These are phyloP conservation scores for Pyrenula massariospora DNA, from an alignment of 495 filamentous ascomycete genomes.

Conservation along the genomic window DNA sequence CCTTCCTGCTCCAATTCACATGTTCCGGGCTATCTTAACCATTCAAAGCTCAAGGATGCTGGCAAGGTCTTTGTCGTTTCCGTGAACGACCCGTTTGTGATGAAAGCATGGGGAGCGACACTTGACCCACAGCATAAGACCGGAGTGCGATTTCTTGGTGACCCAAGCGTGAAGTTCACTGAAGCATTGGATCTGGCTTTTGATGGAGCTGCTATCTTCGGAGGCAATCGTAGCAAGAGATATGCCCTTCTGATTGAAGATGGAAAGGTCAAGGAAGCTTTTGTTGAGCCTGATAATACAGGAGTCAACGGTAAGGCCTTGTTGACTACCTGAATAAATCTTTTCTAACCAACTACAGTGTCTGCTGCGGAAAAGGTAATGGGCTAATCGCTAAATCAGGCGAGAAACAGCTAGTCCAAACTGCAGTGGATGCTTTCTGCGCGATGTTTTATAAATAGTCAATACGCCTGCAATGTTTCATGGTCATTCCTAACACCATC, in stretches of 20 bases:
- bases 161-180: constrained; percentile 75
- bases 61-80: constrained; percentile 77
- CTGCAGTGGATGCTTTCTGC: no score
- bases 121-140: constrained; percentile 61
- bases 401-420: no score
- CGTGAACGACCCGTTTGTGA: constrained; percentile 96
- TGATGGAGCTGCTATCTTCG: constrained; percentile 75
- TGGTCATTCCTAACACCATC: no score
- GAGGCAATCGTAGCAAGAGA: constrained; percentile 73
- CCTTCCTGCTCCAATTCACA: constrained; percentile 71
- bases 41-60: constrained; percentile 58
- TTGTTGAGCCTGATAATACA: constrained; percentile 89
- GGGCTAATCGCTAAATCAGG: no score
- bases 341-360: constrained; percentile 25
- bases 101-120: constrained; percentile 71
- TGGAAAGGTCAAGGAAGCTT: constrained; percentile 62
- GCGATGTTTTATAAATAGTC: constrained; percentile 3
- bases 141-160: constrained; percentile 85
- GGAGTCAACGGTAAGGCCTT: constrained; percentile 61
- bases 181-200: constrained; percentile 75
- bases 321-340: background rate
- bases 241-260: constrained; percentile 73
- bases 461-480: no score
- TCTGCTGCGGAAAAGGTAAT: constrained; percentile 66
- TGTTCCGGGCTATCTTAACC: constrained; percentile 71